Base-by-base conservation (phyloP, 345 rosid species). In the Ricinus communis region DNA sequence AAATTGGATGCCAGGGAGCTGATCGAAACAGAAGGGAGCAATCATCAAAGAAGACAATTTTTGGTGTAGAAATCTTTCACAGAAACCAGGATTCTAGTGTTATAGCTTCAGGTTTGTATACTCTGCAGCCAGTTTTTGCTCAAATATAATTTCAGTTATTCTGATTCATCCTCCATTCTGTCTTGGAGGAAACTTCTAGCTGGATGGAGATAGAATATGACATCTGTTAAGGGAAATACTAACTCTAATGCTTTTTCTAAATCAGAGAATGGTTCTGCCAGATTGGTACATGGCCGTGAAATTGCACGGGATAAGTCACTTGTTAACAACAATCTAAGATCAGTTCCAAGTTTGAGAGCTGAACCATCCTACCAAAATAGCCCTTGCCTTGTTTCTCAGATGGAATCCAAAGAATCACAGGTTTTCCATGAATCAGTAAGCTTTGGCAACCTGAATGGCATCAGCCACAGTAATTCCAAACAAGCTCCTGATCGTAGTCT, bases 391-490 rank as follows among this genome's bases (percentile, higher is more conserved):
- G 63, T 81, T 74, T 75, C 83, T 68, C 77, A 75, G 65, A 71
- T 81, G 71, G 84, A 81, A 45, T 84, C 85, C 14, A 85, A 79
- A 76, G 82, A 80, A 52, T 69, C 75, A 43, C 64, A n/a, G 19
- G 63, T 66, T 74, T 51, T 55, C 56, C 33, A 21, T 40, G 56
- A 74, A 22, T 70, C 68, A 1, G 69, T 51, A 65, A 71, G 72
- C 52, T 80, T 74, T 57, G 54, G 68, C 47, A 46, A 50, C 50
- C 52, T 10, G 40, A 77, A 74, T 64, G 75, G 73, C 43, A 54
- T 52, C 61, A 70, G 50, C 63, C 68, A 56, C 68, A 51, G 65
- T 63, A 54, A 69, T 70, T 74, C 65, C 47, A 74, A 75, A 69
- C 71, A 71, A 30, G 38, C 53, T 49, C 24, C 66, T 64, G 52